Conservation (phyloP, 495 filamentous ascomycete species). For the Xylaria curta region DNA sequence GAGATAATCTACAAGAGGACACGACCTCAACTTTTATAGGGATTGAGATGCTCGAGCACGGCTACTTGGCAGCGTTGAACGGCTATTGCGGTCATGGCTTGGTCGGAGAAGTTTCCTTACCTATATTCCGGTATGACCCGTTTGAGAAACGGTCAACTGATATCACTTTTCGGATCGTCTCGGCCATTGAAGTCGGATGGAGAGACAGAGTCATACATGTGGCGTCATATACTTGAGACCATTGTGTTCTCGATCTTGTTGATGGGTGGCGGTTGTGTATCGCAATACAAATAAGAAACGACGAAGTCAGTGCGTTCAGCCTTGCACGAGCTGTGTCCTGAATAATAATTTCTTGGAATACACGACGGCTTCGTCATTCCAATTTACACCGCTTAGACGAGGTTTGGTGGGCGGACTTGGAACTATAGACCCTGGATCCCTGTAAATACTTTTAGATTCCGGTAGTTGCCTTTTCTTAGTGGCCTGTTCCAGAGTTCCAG, state of each 20-base stretch:
- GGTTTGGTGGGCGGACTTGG: background rate
- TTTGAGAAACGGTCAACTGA: background rate
- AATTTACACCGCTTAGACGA: background rate
- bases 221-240: slow-evolving; percentile 6
- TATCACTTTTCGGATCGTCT: background rate
- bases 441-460: slow-evolving; percentile 14
- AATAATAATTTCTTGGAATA: background rate
- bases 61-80: background rate
- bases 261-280: background rate
- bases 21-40: background rate
- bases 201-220: background rate
- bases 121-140: slow-evolving; percentile 11
- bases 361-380: background rate
- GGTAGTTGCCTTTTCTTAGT: slow-evolving; percentile 16
- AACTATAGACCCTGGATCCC: slow-evolving; percentile 2
- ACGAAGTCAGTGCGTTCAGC: background rate
- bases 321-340: slow-evolving; percentile 1
- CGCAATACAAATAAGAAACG: background rate
- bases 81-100: background rate
- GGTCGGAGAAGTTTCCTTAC: background rate
- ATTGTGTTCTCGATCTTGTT: background rate
- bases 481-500: background rate
- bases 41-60: background rate
- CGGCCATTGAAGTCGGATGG: background rate
- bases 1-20: background rate